These are phyloP conservation scores for Fusarium pilosicola DNA, from an alignment of 2,329 filamentous ascomycete genomes.

Conservation along the genomic window DNA sequence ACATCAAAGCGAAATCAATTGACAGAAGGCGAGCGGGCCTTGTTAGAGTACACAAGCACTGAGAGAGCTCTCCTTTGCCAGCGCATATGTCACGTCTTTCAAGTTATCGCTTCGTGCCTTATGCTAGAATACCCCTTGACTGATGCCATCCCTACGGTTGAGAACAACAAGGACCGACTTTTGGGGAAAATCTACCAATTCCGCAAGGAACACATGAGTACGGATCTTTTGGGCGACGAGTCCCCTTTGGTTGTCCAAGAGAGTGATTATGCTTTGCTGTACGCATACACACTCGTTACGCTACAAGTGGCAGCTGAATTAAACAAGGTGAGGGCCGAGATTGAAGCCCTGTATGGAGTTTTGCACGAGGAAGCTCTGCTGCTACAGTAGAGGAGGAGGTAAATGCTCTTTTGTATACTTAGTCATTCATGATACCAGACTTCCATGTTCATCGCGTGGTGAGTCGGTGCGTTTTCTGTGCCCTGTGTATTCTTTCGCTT, in stretches of 20 bases:
- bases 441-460: not conserved
- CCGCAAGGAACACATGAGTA: constrained; percentile 71
- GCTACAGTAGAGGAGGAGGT: constrained; percentile 56
- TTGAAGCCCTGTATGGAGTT: constrained; percentile 71
- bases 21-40: constrained; percentile 81
- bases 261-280: constrained; percentile 88
- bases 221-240: constrained; percentile 37
- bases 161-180: constrained; percentile 81
- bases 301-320: constrained; percentile 74
- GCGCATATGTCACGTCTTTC: constrained; percentile 87
- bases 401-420: constrained; percentile 14
- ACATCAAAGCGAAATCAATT: constrained; percentile 82
- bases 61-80: constrained; percentile 86
- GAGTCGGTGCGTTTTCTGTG: not conserved
- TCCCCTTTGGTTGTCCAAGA: constrained; percentile 64
- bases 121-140: constrained; percentile 95
- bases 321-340: constrained; percentile 66
- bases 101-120: constrained; percentile 89
- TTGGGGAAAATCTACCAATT: constrained; percentile 91
- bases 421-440: not conserved
- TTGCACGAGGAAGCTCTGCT: constrained; percentile 68
- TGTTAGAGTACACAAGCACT: constrained; percentile 80
- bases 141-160: constrained; percentile 86
- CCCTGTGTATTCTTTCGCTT: not conserved
- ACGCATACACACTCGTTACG: constrained; percentile 84